Conservation (phyloP, 2,329 filamentous ascomycete genomes). For the Ilyonectria destructans region DNA sequence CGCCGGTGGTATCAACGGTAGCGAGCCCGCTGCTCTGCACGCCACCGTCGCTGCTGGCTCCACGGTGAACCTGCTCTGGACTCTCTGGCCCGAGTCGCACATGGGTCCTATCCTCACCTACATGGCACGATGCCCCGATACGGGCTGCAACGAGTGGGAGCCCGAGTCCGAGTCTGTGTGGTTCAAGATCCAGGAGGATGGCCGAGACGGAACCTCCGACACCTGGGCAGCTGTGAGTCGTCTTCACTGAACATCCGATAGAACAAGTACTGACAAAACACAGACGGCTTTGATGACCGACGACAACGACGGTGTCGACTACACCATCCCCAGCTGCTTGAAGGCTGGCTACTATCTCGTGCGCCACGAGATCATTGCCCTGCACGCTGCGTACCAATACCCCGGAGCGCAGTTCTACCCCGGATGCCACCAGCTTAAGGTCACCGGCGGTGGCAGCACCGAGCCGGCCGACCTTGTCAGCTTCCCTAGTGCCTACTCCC, state of each 20-base stretch:
- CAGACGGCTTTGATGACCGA: slow-evolving; percentile 63
- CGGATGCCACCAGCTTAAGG: slow-evolving; percentile 71
- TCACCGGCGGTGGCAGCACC: slow-evolving; percentile 65
- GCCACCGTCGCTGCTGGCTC: slow-evolving; percentile 69
- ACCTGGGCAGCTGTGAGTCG: slow-evolving; percentile 62
- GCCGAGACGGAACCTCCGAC: slow-evolving; percentile 66
- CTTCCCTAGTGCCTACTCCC: slow-evolving; percentile 70
- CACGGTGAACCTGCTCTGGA: slow-evolving; percentile 70
- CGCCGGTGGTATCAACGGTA: slow-evolving; percentile 64
- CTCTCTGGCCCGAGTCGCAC: slow-evolving; percentile 66
- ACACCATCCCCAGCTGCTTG: slow-evolving; percentile 70
- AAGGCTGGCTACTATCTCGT: slow-evolving; percentile 71
- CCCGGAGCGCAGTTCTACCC: slow-evolving; percentile 73
- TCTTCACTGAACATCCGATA: fast-evolving
- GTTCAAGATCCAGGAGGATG: slow-evolving; percentile 70
- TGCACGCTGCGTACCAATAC: slow-evolving; percentile 65
- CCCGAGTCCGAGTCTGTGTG: slow-evolving; percentile 67
- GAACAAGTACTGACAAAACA: slow-evolving; percentile 17
- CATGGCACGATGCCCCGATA: slow-evolving; percentile 72
- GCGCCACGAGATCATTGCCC: slow-evolving; percentile 71
- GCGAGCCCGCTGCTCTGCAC: slow-evolving; percentile 68
- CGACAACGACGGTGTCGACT: slow-evolving; percentile 61
- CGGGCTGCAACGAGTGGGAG: slow-evolving; percentile 65
- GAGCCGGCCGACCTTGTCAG: slow-evolving; percentile 61
- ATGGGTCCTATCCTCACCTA: slow-evolving; percentile 72